phyloP scores from a whole-genome alignment of 805 yeast genomes.

The Hyphopichia homilentoma region DNA sequence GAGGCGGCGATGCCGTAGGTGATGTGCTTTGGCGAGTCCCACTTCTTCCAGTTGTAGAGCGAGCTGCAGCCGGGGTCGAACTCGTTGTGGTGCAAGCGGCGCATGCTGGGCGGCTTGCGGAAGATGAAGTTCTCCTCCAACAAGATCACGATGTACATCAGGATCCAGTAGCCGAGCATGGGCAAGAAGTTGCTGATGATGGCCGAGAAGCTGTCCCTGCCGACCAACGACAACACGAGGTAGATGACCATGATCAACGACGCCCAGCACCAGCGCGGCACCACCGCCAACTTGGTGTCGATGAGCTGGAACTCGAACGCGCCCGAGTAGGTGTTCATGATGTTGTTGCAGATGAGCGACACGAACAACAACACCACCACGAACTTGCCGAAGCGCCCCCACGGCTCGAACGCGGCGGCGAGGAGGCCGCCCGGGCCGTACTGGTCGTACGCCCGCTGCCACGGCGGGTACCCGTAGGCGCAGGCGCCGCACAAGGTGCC shows the following conservation, averaged over 20 bases:
- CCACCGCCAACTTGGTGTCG: constrained; percentile 19
- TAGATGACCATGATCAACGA: constrained; percentile 26
- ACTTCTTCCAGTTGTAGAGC: constrained; percentile 27
- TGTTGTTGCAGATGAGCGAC: constrained; percentile 32
- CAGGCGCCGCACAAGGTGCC: constrained; percentile 28
- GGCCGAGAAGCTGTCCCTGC: constrained; percentile 28
- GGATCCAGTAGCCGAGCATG: constrained; percentile 40
- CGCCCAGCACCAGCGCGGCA: constrained; percentile 40
- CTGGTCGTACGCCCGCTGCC: constrained; percentile 25
- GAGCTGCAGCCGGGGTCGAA: constrained; percentile 12
- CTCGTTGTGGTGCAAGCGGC: constrained; percentile 24
- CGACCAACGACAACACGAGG: constrained; percentile 30
- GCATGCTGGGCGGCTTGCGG: constrained; percentile 16
- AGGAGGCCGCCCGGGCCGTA: constrained; percentile 33
- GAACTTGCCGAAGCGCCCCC: constrained; percentile 36
- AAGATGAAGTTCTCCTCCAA: constrained; percentile 34
- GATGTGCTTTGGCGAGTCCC: constrained; percentile 24
- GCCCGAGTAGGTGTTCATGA: constrained; percentile 34
- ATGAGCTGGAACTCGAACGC: constrained; percentile 33
- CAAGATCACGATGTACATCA: constrained; percentile 32
- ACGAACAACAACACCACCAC: constrained; percentile 26
- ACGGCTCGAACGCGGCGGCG: constrained; percentile 27
- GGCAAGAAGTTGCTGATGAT: constrained; percentile 37
- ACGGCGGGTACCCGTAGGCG: constrained; percentile 28
- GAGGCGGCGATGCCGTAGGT: constrained; percentile 35